phyloP scores from a whole-genome alignment of 306 rosid species.

The Cucurbita maxima region DNA sequence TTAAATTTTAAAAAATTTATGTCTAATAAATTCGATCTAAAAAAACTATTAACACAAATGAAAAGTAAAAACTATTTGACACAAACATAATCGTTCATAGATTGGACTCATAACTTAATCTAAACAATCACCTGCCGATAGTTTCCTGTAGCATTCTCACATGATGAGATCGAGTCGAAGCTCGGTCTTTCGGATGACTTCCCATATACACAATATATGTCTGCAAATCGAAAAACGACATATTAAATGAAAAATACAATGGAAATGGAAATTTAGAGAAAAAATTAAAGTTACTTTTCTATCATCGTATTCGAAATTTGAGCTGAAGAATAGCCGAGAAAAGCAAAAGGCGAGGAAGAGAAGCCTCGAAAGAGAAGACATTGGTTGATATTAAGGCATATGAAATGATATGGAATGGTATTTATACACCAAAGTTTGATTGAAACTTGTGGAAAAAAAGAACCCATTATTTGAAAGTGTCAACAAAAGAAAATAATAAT shows the following conservation, averaged over 20 bases:
- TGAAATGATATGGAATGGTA: not conserved
- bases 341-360: not conserved
- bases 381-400: not conserved
- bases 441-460: not conserved
- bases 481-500: not conserved
- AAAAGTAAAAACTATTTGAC: too few relatives aligned
- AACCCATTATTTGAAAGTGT: not conserved
- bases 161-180: conserved; percentile 5
- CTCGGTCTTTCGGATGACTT: conserved; percentile 1
- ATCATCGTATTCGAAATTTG: not conserved
- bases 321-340: not conserved
- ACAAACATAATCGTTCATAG: not conserved
- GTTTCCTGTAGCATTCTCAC: conserved; percentile 19
- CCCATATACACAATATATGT: conserved; percentile 33
- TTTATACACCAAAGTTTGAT: not conserved
- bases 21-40: too few relatives aligned
- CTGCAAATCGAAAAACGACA: conserved; percentile 4
- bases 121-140: conserved; percentile 16
- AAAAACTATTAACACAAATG: too few relatives aligned
- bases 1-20: too few relatives aligned
- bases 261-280: not conserved
- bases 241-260: not conserved
- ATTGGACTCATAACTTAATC: not conserved
- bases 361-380: not conserved
- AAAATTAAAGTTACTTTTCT: not conserved